phyloP scores from a whole-genome alignment of 164 flowering plant species.

The Macadamia tetraphylla region DNA sequence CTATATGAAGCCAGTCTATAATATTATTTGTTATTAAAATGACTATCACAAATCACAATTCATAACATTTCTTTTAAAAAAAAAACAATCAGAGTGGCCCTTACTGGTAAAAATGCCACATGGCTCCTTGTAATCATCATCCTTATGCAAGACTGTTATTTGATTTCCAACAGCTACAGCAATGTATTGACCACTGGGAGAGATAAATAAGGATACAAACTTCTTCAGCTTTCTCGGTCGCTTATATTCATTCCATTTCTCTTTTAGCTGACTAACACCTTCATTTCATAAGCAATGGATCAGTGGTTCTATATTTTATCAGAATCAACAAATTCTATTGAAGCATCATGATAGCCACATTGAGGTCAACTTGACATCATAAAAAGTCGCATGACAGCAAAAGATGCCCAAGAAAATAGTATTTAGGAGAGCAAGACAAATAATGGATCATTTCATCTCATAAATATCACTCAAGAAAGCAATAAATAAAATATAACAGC shows the following conservation, averaged over 20 bases:
- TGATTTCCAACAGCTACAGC: slow-evolving; percentile 80
- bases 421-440: not conserved
- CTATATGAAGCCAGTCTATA: not conserved
- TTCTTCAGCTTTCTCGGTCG: slow-evolving; percentile 41
- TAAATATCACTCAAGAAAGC: not conserved
- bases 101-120: slow-evolving; percentile 67
- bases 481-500: not conserved
- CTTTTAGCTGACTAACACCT: slow-evolving; percentile 65
- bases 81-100: slow-evolving; percentile 9
- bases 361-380: not conserved
- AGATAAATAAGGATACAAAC: slow-evolving; percentile 54
- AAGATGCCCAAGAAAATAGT: too few species aligned
- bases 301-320: slow-evolving; percentile 1
- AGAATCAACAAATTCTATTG: not conserved
- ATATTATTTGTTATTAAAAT: not conserved
- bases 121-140: slow-evolving; percentile 69
- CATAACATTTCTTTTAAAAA: not conserved
- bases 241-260: slow-evolving; percentile 54
- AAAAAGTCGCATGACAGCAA: not conserved
- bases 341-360: not conserved
- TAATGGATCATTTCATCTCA: not conserved
- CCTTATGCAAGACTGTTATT: slow-evolving; percentile 62
- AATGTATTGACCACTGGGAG: slow-evolving; percentile 65
- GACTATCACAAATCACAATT: not conserved
- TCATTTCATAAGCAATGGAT: slow-evolving; percentile 11